Evolutionary conservation across 2,329 filamentous ascomycete genomes (phyloP).

Genomic region (Diplocarpon mali): DNA sequence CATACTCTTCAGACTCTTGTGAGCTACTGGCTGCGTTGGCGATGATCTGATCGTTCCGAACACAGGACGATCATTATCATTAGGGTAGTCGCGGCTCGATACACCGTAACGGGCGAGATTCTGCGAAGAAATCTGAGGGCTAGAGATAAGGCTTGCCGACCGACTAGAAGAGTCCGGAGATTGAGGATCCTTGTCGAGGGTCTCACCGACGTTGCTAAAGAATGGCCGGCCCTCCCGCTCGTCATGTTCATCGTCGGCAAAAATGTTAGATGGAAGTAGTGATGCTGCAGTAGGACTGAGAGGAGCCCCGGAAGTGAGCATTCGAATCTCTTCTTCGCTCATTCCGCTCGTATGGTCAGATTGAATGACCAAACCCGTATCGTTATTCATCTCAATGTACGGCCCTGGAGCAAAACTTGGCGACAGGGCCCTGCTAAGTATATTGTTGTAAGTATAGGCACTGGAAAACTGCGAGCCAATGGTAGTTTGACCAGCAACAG

Average conservation of each 20-base stretch:
- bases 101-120: constrained; percentile 42
- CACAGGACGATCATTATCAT: constrained; percentile 20
- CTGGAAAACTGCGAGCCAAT: constrained; percentile 28
- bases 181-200: constrained; percentile 37
- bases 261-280: constrained; percentile 58
- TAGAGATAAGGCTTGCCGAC: constrained; percentile 47
- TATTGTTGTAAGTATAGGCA: constrained; percentile 32
- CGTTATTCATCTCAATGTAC: constrained; percentile 29
- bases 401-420: constrained; percentile 42
- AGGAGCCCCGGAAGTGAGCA: constrained; percentile 52
- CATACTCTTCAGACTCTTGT: constrained; percentile 37
- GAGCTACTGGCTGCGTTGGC: constrained; percentile 32
- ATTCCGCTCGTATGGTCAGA: constrained; percentile 32
- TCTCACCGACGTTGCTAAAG: constrained; percentile 29
- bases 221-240: constrained; percentile 24
- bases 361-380: constrained; percentile 23
- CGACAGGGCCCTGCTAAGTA: constrained; percentile 30
- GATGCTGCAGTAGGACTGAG: constrained; percentile 68
- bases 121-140: constrained; percentile 49
- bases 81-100: constrained; percentile 17
- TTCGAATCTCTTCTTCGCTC: constrained; percentile 52
- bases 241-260: constrained; percentile 48
- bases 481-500: constrained; percentile 21
- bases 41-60: constrained; percentile 25
- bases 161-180: constrained; percentile 49